phyloP scores from a whole-genome alignment of 169 alveolate genomes.

The Plasmodium vivax region DNA sequence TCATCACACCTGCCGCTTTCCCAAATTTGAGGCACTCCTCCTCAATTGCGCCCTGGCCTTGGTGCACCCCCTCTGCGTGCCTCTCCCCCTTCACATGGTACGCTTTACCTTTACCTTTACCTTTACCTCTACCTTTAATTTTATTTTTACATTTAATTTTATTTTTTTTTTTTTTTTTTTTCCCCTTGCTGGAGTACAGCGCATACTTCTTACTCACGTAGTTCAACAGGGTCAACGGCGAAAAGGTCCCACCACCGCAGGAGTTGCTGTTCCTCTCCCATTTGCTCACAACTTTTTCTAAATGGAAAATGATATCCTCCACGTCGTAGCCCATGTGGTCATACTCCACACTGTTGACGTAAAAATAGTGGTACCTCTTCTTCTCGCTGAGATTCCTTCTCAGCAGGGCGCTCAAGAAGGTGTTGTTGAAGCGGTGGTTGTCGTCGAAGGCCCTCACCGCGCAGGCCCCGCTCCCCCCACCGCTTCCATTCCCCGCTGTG shows the following conservation, averaged over 20 bases:
- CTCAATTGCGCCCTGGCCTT: neutral
- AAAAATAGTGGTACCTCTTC: constrained; percentile 39
- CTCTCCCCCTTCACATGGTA: neutral
- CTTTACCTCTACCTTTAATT: too few species aligned
- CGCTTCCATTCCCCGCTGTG: neutral
- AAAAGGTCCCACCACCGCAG: neutral
- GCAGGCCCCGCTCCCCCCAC: neutral
- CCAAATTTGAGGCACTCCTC: neutral
- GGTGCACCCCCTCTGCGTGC: neutral
- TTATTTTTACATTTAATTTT: neutral
- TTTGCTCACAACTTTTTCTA: constrained; percentile 14
- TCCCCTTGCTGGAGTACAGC: constrained; percentile 11
- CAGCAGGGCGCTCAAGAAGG: neutral
- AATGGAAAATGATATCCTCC: constrained; percentile 8
- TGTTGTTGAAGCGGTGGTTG: neutral
- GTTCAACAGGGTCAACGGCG: constrained; percentile 2
- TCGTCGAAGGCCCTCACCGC: constrained; percentile 26
- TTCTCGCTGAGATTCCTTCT: constrained; percentile 5
- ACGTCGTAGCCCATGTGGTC: constrained; percentile 32
- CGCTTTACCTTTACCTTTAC: neutral
- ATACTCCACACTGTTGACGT: constrained; percentile 21
- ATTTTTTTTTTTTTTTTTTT: constrained; percentile 13
- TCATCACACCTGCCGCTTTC: constrained; percentile 5
- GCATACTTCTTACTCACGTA: constrained; percentile 42
- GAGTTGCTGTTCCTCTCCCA: constrained; percentile 14